Evolutionary conservation across 345 rosid species (phyloP), one percentile per base, ranked within the genome.

Genomic region (Citrus inodora): DNA sequence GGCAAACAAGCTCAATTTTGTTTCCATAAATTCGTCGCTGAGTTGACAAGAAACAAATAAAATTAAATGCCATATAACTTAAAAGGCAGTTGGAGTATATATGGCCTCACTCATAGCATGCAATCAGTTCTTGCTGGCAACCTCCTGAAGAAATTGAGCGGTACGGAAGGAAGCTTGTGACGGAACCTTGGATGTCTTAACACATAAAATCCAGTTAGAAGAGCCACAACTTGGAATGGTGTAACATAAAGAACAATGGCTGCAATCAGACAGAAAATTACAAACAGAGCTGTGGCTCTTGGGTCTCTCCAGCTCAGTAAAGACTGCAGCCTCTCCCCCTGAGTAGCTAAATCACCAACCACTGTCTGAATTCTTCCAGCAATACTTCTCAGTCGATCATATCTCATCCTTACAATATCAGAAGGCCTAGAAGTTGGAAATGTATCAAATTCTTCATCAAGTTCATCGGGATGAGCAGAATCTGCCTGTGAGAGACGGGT

Each of bases 291-390:
- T 0, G 98, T 88, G 22, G 98, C 98, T 80, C 98, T 88, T 3
- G 98, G 97, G 81, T 94, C 98, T 75, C 98, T 87, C 98, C 98
- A 94, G 88, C 97, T 94, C 25, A 94, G 91, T 73, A 94, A 63
- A 67, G 97, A 93, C 79, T 91, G 98, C 22, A 94, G 76, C 87
- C 98, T 91, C 72, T 94, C 98, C 78, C 98, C 98, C 71, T 94
- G 98, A 6, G 98, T 92, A 42, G 98, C 98, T 71, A 94, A 85
- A 83, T 94, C 98, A 42, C 98, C 98, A 60, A 93, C 98, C 66
- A 94, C 98, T 0, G 98, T 93, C 86, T 94, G 98, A 76, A 94
- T 93, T 81, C 89, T 89, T 70, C 98, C 98, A 22, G 98, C 98
- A 64, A 94, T 91, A 70, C 98, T 94, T 82, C 98, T 91, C 74